Base-by-base conservation (phyloP, 352 stramenopile species). In the Hyaloperonospora arabidopsidis region DNA sequence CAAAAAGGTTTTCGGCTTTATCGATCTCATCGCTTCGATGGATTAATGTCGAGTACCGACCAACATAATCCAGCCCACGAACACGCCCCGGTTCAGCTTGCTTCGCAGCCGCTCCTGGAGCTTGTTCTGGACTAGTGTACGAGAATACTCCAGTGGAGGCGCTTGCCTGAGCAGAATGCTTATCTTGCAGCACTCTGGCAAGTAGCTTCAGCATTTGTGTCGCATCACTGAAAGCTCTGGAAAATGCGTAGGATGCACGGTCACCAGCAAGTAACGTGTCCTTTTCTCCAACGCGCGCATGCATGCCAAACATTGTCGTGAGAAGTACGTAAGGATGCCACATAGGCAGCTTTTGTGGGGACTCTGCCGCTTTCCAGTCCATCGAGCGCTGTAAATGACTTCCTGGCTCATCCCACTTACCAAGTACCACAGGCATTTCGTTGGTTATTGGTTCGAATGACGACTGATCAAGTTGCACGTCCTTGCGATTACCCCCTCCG, bases 291-390 rank as follows among this genome's bases (percentile, higher is more conserved):
- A 93, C 82, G 49, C 80, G 80, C 8, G 83, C 79, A 49, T 90
- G 79, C 76, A 93, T 86, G 2, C 83, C 83, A 44, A 90, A 93
- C 11, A 93, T 66, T 28, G 83, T 93, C 23, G 83, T 91, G 8
- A 93, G 58, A 17, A 93, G 61, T 14, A 90, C 81, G 22, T 87
- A 93, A 15, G 83, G 80, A 59, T 93, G 83, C 83, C 83, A 93
- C 29, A 91, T 74, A 13, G 83, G 83, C 8, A 89, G 68, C 49
- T 93, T 87, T 52, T 90, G 79, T 4, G 76, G 75, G 14, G 64
- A 76, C 32, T 86, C 75, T 6, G 59, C 44, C 15, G 76, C 68
- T 67, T 93, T 90, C 82, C 79, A 89, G 39, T 89, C 78, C 79
- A 89, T 89, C 0, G 77, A 73, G 40, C 77, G 54, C 47, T 89